These are phyloP conservation scores for Sarcodon sp. DNA, from an alignment of 768 basidiomycete species.

Conservation along the genomic window DNA sequence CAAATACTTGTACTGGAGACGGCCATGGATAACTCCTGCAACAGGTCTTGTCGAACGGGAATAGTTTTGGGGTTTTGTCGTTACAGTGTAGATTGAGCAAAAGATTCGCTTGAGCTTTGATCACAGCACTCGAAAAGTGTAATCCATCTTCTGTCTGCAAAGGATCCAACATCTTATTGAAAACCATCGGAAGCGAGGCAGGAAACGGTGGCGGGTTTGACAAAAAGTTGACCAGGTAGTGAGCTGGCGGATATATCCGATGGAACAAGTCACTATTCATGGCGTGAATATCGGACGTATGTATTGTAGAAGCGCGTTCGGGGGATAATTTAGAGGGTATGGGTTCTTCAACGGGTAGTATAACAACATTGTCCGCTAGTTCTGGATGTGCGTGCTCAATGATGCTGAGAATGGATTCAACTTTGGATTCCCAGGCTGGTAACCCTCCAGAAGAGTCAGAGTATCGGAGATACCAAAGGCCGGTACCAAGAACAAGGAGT, in stretches of 20 bases:
- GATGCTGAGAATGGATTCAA: conserved; percentile 48
- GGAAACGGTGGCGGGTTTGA: conserved; percentile 13
- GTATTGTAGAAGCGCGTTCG: conserved; percentile 57
- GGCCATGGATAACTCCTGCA: conserved; percentile 70
- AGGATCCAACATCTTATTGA: conserved; percentile 69
- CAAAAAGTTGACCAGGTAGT: conserved; percentile 18
- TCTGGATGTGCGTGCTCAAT: conserved; percentile 23
- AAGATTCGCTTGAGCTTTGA: conserved; percentile 61
- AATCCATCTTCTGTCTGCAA: conserved; percentile 76
- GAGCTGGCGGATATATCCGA: conserved; percentile 32
- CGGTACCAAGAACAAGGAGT: conserved; percentile 72
- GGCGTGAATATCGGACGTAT: conserved; percentile 68
- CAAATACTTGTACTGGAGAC: conserved; percentile 36
- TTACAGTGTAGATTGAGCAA: conserved; percentile 79
- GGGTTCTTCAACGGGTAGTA: conserved; percentile 69
- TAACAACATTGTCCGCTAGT: conserved; percentile 60
- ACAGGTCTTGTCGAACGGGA: conserved; percentile 42
- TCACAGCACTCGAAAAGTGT: conserved; percentile 56
- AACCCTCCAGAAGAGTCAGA: conserved; percentile 60
- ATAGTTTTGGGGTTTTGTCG: conserved; percentile 69
- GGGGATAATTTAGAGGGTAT: conserved; percentile 51
- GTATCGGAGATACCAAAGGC: conserved; percentile 84
- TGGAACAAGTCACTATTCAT: conserved; percentile 84
- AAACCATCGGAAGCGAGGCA: conserved; percentile 59
- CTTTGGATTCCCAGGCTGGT: conserved; percentile 63